Base-by-base conservation (phyloP, 192 early-diverging fungal genomes). In the Coemansia javaensis region DNA sequence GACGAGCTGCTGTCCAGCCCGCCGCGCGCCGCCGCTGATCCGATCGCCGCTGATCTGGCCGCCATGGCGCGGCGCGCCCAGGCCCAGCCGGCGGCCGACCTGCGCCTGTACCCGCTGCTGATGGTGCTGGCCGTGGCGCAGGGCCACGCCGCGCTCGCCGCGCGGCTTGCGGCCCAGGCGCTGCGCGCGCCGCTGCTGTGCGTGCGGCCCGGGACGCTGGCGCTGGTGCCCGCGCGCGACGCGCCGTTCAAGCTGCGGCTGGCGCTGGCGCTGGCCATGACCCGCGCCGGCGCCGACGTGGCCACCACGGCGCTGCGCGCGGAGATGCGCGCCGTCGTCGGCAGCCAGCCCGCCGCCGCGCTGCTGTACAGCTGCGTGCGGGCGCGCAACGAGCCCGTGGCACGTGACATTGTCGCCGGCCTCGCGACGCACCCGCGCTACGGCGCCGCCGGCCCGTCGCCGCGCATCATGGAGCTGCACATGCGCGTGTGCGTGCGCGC, bases 281-380 rank as follows among this genome's bases (percentile, higher is more conserved):
- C 47, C 18, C 39, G 37, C 14, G 21, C 9, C 5, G 47, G 61
- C 30, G 47, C 68, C 10, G 37, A 51, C 2, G 10, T 40, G 16
- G 63, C 63, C 0, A 14, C 55, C 8, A 5, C 45, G 0, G 22
- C 35, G 18, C n/a, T 62, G 33, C 47, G 35, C 13, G 6, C 58
- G 9, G 16, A 40, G 21, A 39, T 67, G 37, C 51, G 21, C 41
- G 2, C 24, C 48, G 30, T 0, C 21, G 2, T 14, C 55, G 15
- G 40, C 52, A 6, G 56, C 50, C 3, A 55, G 67, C 5, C 39
- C 58, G 10, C 58, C 3, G 24, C 31, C 0, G 38, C 42, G 4
- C 24, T 65, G 20, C 50, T 74, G 2, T 55, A 54, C 17, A 66
- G 70, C 46, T 74, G 70, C 37, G 63, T 42, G 6, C 51, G 46